Conservation (phyloP, 495 filamentous ascomycete species). For the Daldinia childiae region DNA sequence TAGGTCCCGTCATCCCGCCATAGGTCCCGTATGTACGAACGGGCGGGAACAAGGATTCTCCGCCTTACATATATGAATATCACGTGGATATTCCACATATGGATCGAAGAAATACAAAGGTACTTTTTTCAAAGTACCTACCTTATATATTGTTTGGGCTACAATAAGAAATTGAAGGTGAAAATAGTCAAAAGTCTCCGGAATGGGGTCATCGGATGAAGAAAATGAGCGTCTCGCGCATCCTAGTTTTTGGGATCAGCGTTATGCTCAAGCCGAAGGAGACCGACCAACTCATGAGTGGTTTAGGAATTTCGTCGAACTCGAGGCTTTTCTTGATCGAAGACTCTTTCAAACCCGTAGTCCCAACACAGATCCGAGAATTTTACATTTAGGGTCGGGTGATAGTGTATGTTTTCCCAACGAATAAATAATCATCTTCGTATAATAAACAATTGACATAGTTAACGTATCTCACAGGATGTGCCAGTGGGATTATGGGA, state of each 20-base stretch:
- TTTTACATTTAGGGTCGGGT: conserved; percentile 68
- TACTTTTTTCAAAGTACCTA: background rate
- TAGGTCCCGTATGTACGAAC: background rate
- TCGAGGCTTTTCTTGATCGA: conserved; percentile 58
- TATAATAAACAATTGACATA: no score
- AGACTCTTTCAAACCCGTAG: conserved; percentile 49
- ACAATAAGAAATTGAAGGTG: background rate
- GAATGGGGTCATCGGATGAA: conserved; percentile 25
- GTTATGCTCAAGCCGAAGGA: conserved; percentile 52
- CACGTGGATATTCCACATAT: background rate
- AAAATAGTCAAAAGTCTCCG: background rate
- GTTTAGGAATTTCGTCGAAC: conserved; percentile 59
- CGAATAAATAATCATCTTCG: no score
- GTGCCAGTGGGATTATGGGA: conserved; percentile 59
- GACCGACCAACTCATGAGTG: conserved; percentile 58
- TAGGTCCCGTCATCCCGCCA: no score
- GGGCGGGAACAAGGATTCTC: background rate
- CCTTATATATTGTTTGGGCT: background rate
- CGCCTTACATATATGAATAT: background rate
- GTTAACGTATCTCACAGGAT: conserved; percentile 47
- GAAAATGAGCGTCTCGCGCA: conserved; percentile 46
- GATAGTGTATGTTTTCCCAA: conserved; percentile 58
- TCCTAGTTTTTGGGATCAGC: conserved; percentile 63
- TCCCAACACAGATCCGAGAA: conserved; percentile 44
- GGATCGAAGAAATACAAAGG: background rate